Evolutionary conservation across 805 yeast genomes (phyloP), one percentile per base, ranked within the genome.

Genomic region (Cyberlindnera americana): DNA sequence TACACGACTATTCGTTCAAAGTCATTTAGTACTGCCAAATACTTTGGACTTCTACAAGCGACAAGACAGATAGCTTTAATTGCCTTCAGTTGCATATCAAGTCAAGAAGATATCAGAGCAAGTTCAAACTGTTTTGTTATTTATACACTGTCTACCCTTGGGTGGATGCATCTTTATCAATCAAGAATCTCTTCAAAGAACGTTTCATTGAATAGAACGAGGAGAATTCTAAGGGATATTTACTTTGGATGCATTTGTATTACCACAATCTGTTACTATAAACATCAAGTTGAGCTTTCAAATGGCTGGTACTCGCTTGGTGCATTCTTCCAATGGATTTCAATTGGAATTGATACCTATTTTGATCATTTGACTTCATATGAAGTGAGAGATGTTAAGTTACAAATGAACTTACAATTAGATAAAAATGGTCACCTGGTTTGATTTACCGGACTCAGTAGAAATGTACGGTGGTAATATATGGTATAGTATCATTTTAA

Each of bases 301-400:
- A 11, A 8, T 11, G 36, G 41, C 3, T 41, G 45, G 45, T 41
- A 37, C 22, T 41, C 45, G 13, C 3, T 37, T 6, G 45, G 41
- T 3, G 24, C 45, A 4, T 18, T 37, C 4, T 6, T 41, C 8
- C 45, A 41, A 26, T 41, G 45, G 45, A 5, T 12, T 6, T 9
- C 37, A 29, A 24, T 41, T 6, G 41, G 27, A 4, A 13, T 34
- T 8, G 45, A 41, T 14, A 25, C 18, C 13, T 34, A 37, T 18
- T 41, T 41, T 21, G 45, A 37, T 11, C 19, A 37, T 16, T 15
- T 21, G 14, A 13, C 28, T 6, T 5, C 29, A 2, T 11, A 29
- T 11, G 45, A 41, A 26, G 7, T 37, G 38, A 29, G 38, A 22
- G 41, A 34, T 25, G 29, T 37, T 6, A 19, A 24, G 11, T 21